A percentile compares a stretch with the other conserved stretches of the same genome.
Evolutionary conservation across 2,329 filamentous ascomycete genomes (phyloP).

Genomic region (Neofusicoccum sp.): DNA sequence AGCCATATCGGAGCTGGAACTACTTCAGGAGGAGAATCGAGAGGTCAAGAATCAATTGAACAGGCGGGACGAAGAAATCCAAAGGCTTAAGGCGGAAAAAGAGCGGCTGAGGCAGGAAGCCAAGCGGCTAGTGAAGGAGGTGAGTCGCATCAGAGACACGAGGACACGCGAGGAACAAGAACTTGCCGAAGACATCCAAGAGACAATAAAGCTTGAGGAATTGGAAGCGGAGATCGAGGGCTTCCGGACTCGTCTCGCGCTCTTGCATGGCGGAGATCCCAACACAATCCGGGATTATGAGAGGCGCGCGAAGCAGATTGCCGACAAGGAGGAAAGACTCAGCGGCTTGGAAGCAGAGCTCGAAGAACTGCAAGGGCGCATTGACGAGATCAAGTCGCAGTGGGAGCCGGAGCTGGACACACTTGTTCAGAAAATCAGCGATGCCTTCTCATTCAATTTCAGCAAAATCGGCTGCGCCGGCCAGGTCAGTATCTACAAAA

Average conservation of each 20-base stretch:
- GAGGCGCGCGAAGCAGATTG: slow-evolving; percentile 58
- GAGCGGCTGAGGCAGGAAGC: slow-evolving; percentile 39
- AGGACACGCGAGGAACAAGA: slow-evolving; percentile 33
- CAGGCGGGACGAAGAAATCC: slow-evolving; percentile 43
- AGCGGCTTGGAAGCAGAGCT: slow-evolving; percentile 47
- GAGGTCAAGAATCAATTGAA: slow-evolving; percentile 57
- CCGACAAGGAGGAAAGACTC: slow-evolving; percentile 60
- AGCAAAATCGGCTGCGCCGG: slow-evolving; percentile 91
- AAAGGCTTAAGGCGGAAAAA: slow-evolving; percentile 38
- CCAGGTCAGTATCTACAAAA: slow-evolving; percentile 84
- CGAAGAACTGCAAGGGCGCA: slow-evolving; percentile 58
- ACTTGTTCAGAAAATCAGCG: slow-evolving; percentile 77
- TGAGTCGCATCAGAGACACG: slow-evolving; percentile 21
- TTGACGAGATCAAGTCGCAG: slow-evolving; percentile 62
- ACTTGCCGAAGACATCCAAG: slow-evolving; percentile 24
- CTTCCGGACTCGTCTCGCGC: slow-evolving; percentile 71
- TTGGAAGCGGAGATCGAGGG: slow-evolving; percentile 72
- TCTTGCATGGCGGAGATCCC: slow-evolving; percentile 75
- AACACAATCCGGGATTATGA: slow-evolving; percentile 71
- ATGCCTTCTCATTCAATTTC: slow-evolving; percentile 91
- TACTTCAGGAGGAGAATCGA: slow-evolving; percentile 64
- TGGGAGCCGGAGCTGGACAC: slow-evolving; percentile 85
- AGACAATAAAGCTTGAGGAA: slow-evolving; percentile 47
- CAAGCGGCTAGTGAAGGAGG: slow-evolving; percentile 24
- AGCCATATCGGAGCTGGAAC: slow-evolving; percentile 74